Evolutionary conservation across 257 asterid genomes (phyloP), one percentile per base, ranked within the genome.

Genomic region (Parsonsia alboflavescens): DNA sequence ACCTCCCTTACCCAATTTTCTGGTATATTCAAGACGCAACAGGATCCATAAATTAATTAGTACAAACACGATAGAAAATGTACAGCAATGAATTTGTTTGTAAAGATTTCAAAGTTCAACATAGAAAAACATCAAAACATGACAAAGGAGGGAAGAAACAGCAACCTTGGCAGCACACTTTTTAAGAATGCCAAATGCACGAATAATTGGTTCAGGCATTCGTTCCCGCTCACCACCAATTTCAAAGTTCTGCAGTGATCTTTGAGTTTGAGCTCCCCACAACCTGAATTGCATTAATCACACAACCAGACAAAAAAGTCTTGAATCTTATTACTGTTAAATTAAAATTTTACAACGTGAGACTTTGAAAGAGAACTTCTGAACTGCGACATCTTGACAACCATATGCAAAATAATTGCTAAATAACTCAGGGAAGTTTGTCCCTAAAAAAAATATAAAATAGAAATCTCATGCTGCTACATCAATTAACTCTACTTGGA

Each of bases 231-330:
- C 93, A 42, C 98, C 97, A 33, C 99, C 98, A 73, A 95, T 95
- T 58, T 95, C 99, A 81, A 95, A 95, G 86, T 95, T 95, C 81
- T 92, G 93, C 80, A 95, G 80, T 2, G 98, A 95, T 77, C 99
- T 85, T 79, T 95, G 99, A 73, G 98, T 92, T 81, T 95, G 98
- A 69, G 98, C 98, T 54, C 97, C 99, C 97, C 98, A 92, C 84
- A 95, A 84, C 84, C 98, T 95, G 87, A 76, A 61, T 56, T 33
- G 63, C 76, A 62, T 61, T 41, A 59, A 6, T 41, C 26, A 75
- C 41, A 66, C 65, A 13, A 45, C 42, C 11, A n/a, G 2, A 46
- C 6, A n/a, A 52, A 74, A 26, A 7, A 48, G 19, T 49, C 71
- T 49, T 0, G 28, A 68, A 17, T 45, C 16, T 52, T 2, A 63